Percentiles rank a stretch among this genome's conserved stretches.
Conservation (phyloP, 257 asterid genomes). For the Schizonepeta tenuifolia region DNA sequence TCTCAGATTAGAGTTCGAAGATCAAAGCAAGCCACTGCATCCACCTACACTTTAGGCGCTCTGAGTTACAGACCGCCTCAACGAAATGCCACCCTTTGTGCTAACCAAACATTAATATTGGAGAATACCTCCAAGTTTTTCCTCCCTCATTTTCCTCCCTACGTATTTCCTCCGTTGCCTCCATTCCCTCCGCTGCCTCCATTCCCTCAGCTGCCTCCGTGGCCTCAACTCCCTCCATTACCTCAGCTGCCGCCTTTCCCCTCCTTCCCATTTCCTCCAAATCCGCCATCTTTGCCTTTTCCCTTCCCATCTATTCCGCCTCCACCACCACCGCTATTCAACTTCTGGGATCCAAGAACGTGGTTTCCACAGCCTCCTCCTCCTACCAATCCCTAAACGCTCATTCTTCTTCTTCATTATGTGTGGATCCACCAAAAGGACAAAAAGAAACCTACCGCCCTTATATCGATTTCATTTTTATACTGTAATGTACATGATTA, state of each 20-base stretch:
- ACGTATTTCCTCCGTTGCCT: slow-evolving; percentile 30
- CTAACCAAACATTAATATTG: not conserved
- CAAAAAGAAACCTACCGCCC: no score
- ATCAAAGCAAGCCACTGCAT: slow-evolving; percentile 5
- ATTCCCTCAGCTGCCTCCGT: not conserved
- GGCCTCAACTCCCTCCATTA: slow-evolving; percentile 4
- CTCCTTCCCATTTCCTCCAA: slow-evolving; percentile 12
- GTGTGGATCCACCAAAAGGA: no score
- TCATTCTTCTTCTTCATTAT: not conserved
- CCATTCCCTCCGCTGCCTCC: slow-evolving; percentile 14
- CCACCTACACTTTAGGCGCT: slow-evolving; percentile 32
- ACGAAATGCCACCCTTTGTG: slow-evolving; percentile 26
- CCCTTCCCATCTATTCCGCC: slow-evolving; percentile 22
- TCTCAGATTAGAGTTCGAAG: slow-evolving; percentile 18
- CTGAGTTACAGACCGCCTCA: slow-evolving; percentile 30
- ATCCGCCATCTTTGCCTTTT: slow-evolving; percentile 20
- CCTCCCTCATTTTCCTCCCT: slow-evolving; percentile 29
- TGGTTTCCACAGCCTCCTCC: slow-evolving; percentile 35
- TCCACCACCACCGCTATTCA: slow-evolving; percentile 30
- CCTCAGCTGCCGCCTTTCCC: slow-evolving; percentile 31
- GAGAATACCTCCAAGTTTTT: slow-evolving; percentile 28
- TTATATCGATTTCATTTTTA: no score
- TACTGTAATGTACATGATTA: not conserved
- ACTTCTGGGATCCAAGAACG: slow-evolving; percentile 41
- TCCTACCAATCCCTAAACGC: slow-evolving; percentile 10